Conservation (phyloP, 106 monocot genomes). For the Triglochin maritima region DNA sequence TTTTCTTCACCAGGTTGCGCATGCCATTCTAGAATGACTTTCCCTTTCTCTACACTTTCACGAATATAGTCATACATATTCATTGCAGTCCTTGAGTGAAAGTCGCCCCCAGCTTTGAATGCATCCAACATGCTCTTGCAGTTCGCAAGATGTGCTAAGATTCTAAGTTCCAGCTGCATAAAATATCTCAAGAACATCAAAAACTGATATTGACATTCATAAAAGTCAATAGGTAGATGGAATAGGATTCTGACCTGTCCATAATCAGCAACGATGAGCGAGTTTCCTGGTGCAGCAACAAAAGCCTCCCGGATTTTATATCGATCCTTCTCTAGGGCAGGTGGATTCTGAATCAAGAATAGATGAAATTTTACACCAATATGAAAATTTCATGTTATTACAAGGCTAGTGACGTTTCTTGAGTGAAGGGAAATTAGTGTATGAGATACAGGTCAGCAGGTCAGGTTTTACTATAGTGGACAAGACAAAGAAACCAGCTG, state of each 20-base stretch:
- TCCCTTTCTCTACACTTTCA: constrained; percentile 58
- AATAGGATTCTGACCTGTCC: constrained; percentile 53
- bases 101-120: constrained; percentile 93
- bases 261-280: constrained; percentile 97
- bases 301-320: constrained; percentile 98
- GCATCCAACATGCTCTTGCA: constrained; percentile 96
- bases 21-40: constrained; percentile 90
- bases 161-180: constrained; percentile 88
- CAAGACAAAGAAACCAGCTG: no score
- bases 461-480: no score
- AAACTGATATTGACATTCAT: not conserved
- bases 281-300: constrained; percentile 80
- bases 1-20: constrained; percentile 79
- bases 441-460: no score
- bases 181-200: not conserved
- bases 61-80: constrained; percentile 88
- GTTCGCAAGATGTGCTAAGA: constrained; percentile 83
- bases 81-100: constrained; percentile 99
- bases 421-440: no score
- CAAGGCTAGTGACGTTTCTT: no score
- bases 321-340: constrained; percentile 93
- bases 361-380: not conserved
- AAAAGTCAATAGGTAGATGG: not conserved
- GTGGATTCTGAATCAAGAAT: constrained; percentile 58
- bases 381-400: no score